Base-by-base conservation (phyloP, 345 rosid species). In the Eucalyptus coolabah region DNA sequence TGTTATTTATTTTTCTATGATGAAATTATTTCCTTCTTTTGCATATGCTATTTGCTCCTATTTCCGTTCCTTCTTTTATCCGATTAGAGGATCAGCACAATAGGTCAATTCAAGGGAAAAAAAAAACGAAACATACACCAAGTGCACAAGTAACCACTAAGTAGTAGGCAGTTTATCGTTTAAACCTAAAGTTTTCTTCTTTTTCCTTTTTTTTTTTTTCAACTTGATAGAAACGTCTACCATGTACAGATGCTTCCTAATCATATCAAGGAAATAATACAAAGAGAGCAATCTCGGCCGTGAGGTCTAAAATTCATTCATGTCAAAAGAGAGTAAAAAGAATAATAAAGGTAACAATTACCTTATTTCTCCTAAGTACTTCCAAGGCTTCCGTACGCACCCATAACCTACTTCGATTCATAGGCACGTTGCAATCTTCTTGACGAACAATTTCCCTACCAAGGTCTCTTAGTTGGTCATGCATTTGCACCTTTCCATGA, bases 11-110 rank as follows among this genome's bases (percentile, higher is more conserved):
- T 37, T 89, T 89, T 51, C 45, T 15, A 12, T 21, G 49, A 11
- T 37, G 9, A 47, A 83, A 85, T 17, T 6, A 6, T 9, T 30
- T 18, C 37, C 51, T 30, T 54, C 80, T 17, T 50, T 26, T 2
- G 23, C 4, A 3, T 34, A 23, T 16, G 80, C 23, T 3, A 10
- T 30, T 37, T 10, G 9, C 63, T 32, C 86, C 42, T 12, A 9
- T 16, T 49, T 21, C 47, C 15, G 32, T 32, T 17, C 12, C 24
- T 32, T 32, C 42, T 17, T 7, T n/a, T 65, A 65, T n/a, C 19
- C 3, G 4, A n/a, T 4, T 65, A 2, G 37, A n/a, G 77, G 3
- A 65, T 12, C 21, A 7, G 3, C 0, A 0, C 10, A 65, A 65
- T 7, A 65, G 2, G 2, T 65, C 40, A 63, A 2, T 1, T 28